phyloP scores from a whole-genome alignment of 1,284 basidiomycete species.

The Mycena citricolor region DNA sequence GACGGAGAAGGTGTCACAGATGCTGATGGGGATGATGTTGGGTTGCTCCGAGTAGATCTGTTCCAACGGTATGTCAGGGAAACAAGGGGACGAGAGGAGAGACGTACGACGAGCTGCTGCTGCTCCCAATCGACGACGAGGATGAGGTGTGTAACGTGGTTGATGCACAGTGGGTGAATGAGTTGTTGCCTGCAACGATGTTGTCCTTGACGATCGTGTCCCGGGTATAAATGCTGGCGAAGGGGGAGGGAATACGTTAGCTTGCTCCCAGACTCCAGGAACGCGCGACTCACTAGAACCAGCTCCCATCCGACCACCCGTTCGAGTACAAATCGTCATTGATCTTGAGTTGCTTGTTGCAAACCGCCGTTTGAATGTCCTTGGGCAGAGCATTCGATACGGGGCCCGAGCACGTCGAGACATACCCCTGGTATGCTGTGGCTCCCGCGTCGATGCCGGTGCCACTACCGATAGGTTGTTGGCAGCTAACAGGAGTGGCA shows the following conservation, averaged over 20 bases:
- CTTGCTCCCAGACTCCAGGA: neutral
- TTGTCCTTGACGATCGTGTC: constrained; percentile 25
- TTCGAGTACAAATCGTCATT: constrained; percentile 24
- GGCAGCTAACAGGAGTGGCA: constrained; percentile 25
- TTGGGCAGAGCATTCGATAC: constrained; percentile 2
- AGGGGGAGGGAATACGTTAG: neutral
- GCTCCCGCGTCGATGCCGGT: constrained; percentile 11
- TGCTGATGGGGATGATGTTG: constrained; percentile 1
- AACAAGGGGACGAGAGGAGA: neutral
- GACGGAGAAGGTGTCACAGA: neutral
- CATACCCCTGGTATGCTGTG: constrained; percentile 26
- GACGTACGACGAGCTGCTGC: neutral
- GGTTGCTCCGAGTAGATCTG: neutral
- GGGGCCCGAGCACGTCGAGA: constrained; percentile 9
- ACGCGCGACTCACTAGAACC: constrained; percentile 21
- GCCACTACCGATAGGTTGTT: constrained; percentile 27
- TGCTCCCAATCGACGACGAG: neutral
- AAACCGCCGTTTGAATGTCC: constrained; percentile 21
- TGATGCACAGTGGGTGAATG: constrained; percentile 28
- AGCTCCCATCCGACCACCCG: constrained; percentile 23
- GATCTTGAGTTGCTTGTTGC: constrained; percentile 20
- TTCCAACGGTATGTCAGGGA: neutral
- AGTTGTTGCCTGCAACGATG: constrained; percentile 26
- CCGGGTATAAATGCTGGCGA: constrained; percentile 25
- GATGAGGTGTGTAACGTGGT: constrained; percentile 21